Evolutionary conservation across 78 protist genomes (phyloP), one percentile per base, ranked within the genome.

Genomic region (Corallochytrium limacisporum): DNA sequence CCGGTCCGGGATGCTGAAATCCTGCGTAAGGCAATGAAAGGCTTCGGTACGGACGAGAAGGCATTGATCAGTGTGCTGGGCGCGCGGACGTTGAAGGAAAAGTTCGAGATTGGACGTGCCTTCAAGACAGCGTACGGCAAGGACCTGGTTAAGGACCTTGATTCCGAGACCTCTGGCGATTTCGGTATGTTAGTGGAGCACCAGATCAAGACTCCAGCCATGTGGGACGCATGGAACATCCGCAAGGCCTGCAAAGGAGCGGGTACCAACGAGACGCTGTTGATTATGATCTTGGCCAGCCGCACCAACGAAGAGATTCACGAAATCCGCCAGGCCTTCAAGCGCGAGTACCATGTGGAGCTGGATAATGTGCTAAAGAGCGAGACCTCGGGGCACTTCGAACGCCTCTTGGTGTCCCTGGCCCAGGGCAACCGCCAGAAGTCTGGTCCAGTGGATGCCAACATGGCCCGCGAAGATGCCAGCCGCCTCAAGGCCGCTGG

Each of bases 371-470:
- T 16, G 13, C 18, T 57, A 13, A 26, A 28, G 15, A 28, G 16
- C 33, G 72, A 65, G 47, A 65, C 72, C 9, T 31, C 53, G 9
- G 72, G 72, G 10, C 72, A 65, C 60, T 65, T 65, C 47, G 46
- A 65, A 59, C 50, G 55, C 50, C 38, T 33, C 10, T 42, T 40
- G 43, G 50, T 65, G 29, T 43, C 72, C 1, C 18, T 24, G 26
- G 4, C 32, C 10, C 44, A 63, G 44, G 51, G n/a, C 38, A 5
- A 28, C 26, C 15, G 10, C 38, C 42, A 48, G n/a, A 48, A 65
- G 47, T 4, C 32, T 24, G 4, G 22, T 1, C 12, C 12, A 12
- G 39, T 48, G 16, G 72, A 46, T 33, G 18, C 33, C 39, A 38
- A 26, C 5, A 65, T 32, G 50, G 72, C 55, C 8, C 1, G 10